Base-by-base conservation (phyloP, 164 flowering plant genomes). In the Aristolochia californica region DNA sequence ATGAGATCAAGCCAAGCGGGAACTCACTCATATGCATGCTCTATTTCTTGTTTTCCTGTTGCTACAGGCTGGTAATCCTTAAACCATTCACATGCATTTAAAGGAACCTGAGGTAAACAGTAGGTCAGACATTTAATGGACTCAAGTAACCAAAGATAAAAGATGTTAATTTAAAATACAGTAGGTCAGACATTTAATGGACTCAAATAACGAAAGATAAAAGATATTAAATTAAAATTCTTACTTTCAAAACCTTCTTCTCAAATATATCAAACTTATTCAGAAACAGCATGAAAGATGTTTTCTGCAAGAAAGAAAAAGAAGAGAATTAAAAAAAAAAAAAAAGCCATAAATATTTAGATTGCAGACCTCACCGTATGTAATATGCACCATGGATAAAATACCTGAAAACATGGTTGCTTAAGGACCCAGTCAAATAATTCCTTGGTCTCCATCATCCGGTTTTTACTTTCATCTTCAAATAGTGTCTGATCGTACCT, bases 241-340 rank as follows among this genome's bases (percentile, higher is more conserved):
- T 83, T 78, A 94, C 99, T 23, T 85, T 82, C 12, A 74, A 67
- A 78, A 90, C 80, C 69, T 94, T 90, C 80, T 89, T 83, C 83
- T 89, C 97, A 55, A 94, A 94, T 62, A 90, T 78, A 74, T 94
- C 99, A 61, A 90, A 94, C 75, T 94, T 94, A 82, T 94, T 94
- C 23, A 94, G 73, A 63, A 94, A 94, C 63, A 94, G 79, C 97
- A 94, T 83, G 80, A 94, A 84, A 44, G 97, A 89, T 56, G 97
- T 88, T 86, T 85, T 89, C 99, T 94, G 91, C 80, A 70, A 2
- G 47, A 43, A 66, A 67, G 34, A 58, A 56, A 72, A 2, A 43
- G 22, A 55, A 14, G 22, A 48, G 18, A 27, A 38, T 52, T 55
- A 48, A 30, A 43, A n/a, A 52, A n/a, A 12, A 11, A 48, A n/a